Evolutionary conservation across 257 asterid genomes (phyloP).

Genomic region (Gynochthodes officinalis): DNA sequence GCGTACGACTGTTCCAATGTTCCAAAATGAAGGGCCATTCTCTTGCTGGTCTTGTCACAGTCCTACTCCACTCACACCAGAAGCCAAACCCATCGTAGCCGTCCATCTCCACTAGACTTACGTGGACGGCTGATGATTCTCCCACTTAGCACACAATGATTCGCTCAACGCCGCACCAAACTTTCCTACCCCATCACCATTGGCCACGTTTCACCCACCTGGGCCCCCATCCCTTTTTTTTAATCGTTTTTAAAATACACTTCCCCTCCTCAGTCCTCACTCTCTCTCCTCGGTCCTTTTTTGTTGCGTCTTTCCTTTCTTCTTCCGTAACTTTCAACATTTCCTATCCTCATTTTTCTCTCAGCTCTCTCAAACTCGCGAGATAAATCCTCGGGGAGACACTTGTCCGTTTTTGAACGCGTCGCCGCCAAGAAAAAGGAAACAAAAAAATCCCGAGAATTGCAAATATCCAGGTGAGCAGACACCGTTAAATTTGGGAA

Average conservation of each 20-base stretch:
- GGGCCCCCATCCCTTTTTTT: constrained; percentile 35
- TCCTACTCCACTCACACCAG: constrained; percentile 9
- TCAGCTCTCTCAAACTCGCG: background rate
- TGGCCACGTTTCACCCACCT: constrained; percentile 40
- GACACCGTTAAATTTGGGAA: background rate
- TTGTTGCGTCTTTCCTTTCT: background rate
- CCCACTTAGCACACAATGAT: constrained; percentile 30
- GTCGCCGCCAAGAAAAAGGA: constrained; percentile 7
- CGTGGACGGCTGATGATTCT: constrained; percentile 35
- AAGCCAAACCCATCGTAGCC: constrained; percentile 18
- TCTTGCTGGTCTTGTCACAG: no score
- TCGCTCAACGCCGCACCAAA: constrained; percentile 37
- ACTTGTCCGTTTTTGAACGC: constrained; percentile 25
- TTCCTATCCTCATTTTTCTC: no score
- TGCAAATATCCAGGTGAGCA: constrained; percentile 20
- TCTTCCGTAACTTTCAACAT: background rate
- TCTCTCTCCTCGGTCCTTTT: background rate
- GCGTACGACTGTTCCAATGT: no score
- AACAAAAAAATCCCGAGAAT: background rate
- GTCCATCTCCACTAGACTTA: background rate
- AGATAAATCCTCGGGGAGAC: constrained; percentile 10
- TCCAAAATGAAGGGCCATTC: no score
- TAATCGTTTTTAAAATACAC: constrained; percentile 2
- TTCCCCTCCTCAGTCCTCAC: background rate
- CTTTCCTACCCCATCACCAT: constrained; percentile 30